These are phyloP conservation scores for Suillus luteus DNA, from an alignment of 768 basidiomycete genomes.

Conservation along the genomic window DNA sequence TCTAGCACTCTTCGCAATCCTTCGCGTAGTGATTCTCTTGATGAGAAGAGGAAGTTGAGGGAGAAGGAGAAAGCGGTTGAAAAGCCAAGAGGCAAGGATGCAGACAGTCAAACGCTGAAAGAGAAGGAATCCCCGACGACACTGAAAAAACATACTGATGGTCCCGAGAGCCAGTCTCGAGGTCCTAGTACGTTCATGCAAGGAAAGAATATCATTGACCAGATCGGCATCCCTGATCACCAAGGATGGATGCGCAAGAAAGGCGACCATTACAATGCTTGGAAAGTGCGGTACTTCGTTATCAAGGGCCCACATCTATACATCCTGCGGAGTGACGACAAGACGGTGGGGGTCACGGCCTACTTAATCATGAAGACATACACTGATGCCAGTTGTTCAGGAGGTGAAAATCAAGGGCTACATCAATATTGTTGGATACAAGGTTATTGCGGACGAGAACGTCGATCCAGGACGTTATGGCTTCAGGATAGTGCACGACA, in stretches of 20 bases:
- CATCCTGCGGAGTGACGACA: slow-evolving; percentile 75
- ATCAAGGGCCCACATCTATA: slow-evolving; percentile 93
- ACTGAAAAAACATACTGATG: background rate
- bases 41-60: slow-evolving; percentile 28
- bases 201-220: slow-evolving; percentile 78
- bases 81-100: slow-evolving; percentile 16
- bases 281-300: slow-evolving; percentile 91
- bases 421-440: slow-evolving; percentile 88
- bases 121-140: slow-evolving; percentile 7
- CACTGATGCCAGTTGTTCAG: slow-evolving; percentile 38
- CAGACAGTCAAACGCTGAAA: slow-evolving; percentile 24
- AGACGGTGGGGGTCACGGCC: slow-evolving; percentile 32
- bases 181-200: slow-evolving; percentile 47
- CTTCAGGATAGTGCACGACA: slow-evolving; percentile 90
- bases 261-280: slow-evolving; percentile 88
- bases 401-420: slow-evolving; percentile 98
- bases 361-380: slow-evolving; percentile 3
- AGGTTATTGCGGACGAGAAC: slow-evolving; percentile 90
- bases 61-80: slow-evolving; percentile 27
- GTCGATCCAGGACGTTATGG: slow-evolving; percentile 91
- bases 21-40: slow-evolving; percentile 23
- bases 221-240: slow-evolving; percentile 90
- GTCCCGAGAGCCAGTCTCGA: slow-evolving; percentile 13
- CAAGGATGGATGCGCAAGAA: slow-evolving; percentile 96
- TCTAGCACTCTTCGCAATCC: slow-evolving; percentile 29